Conservation (phyloP, 2,329 filamentous ascomycete genomes). For the Triangularia verruculosa region DNA sequence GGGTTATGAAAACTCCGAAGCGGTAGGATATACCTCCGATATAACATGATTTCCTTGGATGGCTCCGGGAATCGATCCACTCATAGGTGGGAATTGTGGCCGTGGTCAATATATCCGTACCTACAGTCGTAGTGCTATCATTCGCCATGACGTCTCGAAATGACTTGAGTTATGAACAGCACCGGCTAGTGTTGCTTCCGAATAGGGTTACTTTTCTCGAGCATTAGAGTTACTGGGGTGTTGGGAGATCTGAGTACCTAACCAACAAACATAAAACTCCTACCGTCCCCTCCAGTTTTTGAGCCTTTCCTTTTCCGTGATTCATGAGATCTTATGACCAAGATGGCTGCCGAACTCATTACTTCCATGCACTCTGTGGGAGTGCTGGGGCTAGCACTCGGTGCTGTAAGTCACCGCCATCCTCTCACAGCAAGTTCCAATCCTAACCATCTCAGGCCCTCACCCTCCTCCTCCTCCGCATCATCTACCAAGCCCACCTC, state of each 20-base stretch:
- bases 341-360: no score
- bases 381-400: neutral
- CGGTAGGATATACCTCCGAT: neutral
- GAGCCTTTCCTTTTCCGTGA: neutral
- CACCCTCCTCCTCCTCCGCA: neutral
- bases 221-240: neutral
- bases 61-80: neutral
- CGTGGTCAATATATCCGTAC: neutral
- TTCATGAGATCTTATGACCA: no score
- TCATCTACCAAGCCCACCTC: slow-evolving; percentile 6
- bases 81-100: neutral
- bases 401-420: neutral
- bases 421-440: neutral
- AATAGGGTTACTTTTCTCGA: neutral
- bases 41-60: neutral
- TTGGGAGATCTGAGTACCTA: neutral
- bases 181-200: neutral
- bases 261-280: neutral
- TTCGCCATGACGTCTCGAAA: neutral
- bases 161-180: neutral
- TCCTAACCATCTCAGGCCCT: neutral
- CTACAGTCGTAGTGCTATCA: neutral
- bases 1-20: neutral
- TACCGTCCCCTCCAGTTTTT: neutral
- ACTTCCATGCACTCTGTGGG: neutral